Evolutionary conservation across 176 grass and related monocot genomes (phyloP), one percentile per base, ranked within the genome.

Genomic region (Hsuehochloa calcarea): DNA sequence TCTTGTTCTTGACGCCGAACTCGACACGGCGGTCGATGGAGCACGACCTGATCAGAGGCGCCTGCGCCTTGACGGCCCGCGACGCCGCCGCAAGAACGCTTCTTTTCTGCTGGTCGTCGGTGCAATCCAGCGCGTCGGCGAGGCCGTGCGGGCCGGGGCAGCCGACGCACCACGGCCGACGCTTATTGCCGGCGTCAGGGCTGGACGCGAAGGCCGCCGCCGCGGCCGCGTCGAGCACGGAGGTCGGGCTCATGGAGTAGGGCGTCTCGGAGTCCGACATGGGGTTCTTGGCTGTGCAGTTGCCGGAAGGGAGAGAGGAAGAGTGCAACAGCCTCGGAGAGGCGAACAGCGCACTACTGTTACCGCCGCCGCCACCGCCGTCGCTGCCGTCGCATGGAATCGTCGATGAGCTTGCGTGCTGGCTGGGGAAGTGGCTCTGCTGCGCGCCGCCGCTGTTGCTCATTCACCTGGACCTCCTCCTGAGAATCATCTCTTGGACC

Each of bases 1-100:
- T 89, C 84, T 87, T 92, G 80, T 89, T 92, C 87, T 92, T 92
- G 75, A 89, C 87, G 40, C 90, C 90, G 69, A 92, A 92, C 70
- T 92, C 90, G 15, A 92, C 80, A 68, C 89, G 89, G 60, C 85
- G 89, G 60, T 90, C 89, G 11, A 90, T 74, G 54, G 89, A 89
- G 84, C 22, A 84, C n/a, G 84, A 92, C 44, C 90, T 23, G 5
- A 75, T 27, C n/a, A 81, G 63, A 0, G 46, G 68, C 47, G 69
- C 70, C 68, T 60, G 56, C 15, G 56, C 55, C 68, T 74, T 85
- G 13, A 85, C 60, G 1, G 25, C 23, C 3, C 82, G 75, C 75
- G 89, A 69, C 29, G 68, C 54, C 38, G 79, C 70, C 15, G 62
- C 75, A 20, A 77, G 77, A 9, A 91, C 83, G 41, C 71, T 72